Conservation (phyloP, 345 rosid genomes). For the Adansonia digitata region DNA sequence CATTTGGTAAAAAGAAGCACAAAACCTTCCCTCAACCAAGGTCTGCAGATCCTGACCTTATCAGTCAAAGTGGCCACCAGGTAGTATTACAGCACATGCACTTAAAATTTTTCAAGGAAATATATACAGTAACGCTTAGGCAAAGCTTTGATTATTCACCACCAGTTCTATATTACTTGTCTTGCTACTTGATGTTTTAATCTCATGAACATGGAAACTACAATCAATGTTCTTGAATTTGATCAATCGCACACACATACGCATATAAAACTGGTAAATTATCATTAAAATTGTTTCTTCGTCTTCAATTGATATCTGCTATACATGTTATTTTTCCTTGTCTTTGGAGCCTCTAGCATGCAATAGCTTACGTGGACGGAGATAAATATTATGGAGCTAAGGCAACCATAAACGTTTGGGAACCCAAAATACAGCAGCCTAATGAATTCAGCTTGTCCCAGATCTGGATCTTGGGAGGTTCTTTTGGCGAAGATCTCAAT, state of each 20-base stretch:
- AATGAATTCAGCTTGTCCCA: slow-evolving; percentile 75
- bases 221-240: not conserved
- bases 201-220: not conserved
- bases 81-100: slow-evolving; percentile 15
- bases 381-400: slow-evolving; percentile 65
- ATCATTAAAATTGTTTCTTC: not conserved
- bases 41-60: slow-evolving; percentile 50
- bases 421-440: slow-evolving; percentile 56
- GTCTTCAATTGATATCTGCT: not conserved
- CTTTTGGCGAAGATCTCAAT: slow-evolving; percentile 68
- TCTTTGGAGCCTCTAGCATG: slow-evolving; percentile 37
- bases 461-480: slow-evolving; percentile 67
- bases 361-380: slow-evolving; percentile 61
- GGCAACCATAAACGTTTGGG: slow-evolving; percentile 69
- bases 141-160: no score
- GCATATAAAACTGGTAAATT: not conserved
- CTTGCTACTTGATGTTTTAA: not conserved
- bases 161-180: not conserved
- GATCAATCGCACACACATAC: no score
- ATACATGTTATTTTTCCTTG: not conserved
- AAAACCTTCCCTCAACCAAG: slow-evolving; percentile 45
- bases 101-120: no score
- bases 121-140: no score
- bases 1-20: slow-evolving; percentile 54
- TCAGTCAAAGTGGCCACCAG: slow-evolving; percentile 46